Evolutionary conservation across 2,329 filamentous ascomycete species (phyloP), one percentile per base, ranked within the genome.

Genomic region (Venturia nashicola): DNA sequence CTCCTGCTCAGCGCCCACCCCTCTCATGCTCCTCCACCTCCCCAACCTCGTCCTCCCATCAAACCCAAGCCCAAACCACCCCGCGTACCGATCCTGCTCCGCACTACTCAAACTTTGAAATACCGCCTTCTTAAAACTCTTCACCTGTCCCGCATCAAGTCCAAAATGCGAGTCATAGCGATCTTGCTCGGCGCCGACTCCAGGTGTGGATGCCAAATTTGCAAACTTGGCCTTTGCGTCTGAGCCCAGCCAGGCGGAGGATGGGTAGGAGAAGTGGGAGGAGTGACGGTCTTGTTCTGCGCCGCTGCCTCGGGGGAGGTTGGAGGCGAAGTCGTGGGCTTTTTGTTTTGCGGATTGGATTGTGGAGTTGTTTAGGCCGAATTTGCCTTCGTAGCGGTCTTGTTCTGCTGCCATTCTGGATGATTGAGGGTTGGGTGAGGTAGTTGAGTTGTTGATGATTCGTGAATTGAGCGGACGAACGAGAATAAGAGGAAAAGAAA

Each of bases 141-240:
- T 36, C 34, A 64, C 51, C 18, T 60, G 27, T 9, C 39, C 34
- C 16, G 36, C 54, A 27, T 64, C 62, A 14, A 64, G 39, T 34
- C 40, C 34, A 16, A 64, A 60, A 46, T 64, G 51, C 16, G 54
- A 42, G 16, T 39, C 62, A 14, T 60, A 64, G 18, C 51, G 32
- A 27, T 64, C 62, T 36, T 64, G 62, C 20, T 64, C 62, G 1
- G 62, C 62, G 23, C 62, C 62, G 3, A 60, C 27, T 12, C 62
- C 62, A 18, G 18, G 46, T 34, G 48, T 55, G 6, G 51, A 57
- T n/a, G 51, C 51, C 7, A 57, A 8, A 20, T 27, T 57, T 11
- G 36, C 32, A 14, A 57, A 7, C 36, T 57, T 57, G 14, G 51
- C 51, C 18, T 36, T 34, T 18, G 27, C 51, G 59, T 61, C 59